Evolutionary conservation across 2,329 filamentous ascomycete genomes (phyloP).

Genomic region (Blastomyces parvus): DNA sequence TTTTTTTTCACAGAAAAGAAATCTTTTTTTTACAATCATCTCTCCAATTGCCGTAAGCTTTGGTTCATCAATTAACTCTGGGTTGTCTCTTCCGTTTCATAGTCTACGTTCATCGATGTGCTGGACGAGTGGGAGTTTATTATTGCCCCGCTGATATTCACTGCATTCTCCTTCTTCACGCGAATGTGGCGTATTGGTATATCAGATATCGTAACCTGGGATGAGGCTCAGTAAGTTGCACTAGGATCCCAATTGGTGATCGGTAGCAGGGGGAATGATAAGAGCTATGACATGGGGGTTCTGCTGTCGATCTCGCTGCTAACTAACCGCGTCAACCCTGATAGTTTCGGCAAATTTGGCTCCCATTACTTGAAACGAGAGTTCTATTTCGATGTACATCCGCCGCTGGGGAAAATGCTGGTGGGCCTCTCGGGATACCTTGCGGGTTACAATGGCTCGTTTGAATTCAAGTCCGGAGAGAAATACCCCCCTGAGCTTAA

Average conservation of each 20-base stretch:
- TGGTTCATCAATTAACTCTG: not conserved
- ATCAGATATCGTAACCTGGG: slow-evolving; percentile 65
- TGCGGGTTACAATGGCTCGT: slow-evolving; percentile 96
- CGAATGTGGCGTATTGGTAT: slow-evolving; percentile 59
- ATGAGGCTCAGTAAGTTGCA: slow-evolving; percentile 59
- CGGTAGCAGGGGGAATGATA: not conserved
- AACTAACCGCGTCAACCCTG: slow-evolving; percentile 6
- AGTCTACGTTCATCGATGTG: slow-evolving; percentile 25
- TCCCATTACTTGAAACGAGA: slow-evolving; percentile 98
- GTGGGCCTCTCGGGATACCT: slow-evolving; percentile 93
- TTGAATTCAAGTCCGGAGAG: slow-evolving; percentile 98
- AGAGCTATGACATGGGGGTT: not conserved
- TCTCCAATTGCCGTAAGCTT: not conserved
- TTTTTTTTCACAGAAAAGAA: too few relatives aligned
- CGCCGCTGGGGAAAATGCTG: slow-evolving; percentile 95
- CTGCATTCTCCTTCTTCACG: slow-evolving; percentile 54
- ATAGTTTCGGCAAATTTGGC: slow-evolving; percentile 66
- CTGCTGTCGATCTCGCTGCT: not conserved
- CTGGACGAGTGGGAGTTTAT: slow-evolving; percentile 53
- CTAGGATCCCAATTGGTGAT: not conserved
- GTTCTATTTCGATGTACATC: slow-evolving; percentile 98
- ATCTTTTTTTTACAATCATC: too few relatives aligned
- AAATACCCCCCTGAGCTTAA: slow-evolving; percentile 87
- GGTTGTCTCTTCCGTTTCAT: slow-evolving; percentile 9
- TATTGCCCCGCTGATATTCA: slow-evolving; percentile 55